Conservation (phyloP, 176 grass and related monocot genomes). For the Triticum dicoccoides region DNA sequence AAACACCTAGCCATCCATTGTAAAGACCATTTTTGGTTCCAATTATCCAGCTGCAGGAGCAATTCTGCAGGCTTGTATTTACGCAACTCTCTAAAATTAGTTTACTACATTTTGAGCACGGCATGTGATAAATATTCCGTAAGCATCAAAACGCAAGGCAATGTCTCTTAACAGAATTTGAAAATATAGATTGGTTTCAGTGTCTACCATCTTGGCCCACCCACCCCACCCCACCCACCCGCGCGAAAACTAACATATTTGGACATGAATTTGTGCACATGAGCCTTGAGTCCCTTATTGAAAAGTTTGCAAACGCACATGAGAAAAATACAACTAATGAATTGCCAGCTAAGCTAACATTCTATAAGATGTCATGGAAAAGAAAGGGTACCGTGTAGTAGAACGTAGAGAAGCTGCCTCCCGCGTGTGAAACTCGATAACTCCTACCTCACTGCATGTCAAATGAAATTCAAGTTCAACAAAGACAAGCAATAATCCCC, state of each 20-base stretch:
- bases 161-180: conserved; percentile 8
- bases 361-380: conserved; percentile 14
- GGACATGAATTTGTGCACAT: neutral
- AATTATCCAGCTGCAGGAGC: neutral
- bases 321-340: neutral
- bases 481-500: conserved; percentile 8
- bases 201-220: neutral
- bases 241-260: neutral
- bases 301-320: conserved; percentile 5
- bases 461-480: conserved; percentile 28
- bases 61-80: neutral
- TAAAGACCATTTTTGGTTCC: neutral
- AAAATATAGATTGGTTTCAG: neutral
- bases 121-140: neutral
- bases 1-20: neutral
- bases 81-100: neutral
- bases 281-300: neutral
- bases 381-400: conserved; percentile 15
- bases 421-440: neutral
- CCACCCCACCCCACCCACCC: too few species aligned
- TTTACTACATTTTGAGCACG: neutral
- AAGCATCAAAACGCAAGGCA: neutral
- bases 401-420: neutral
- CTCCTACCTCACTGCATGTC: conserved; percentile 22
- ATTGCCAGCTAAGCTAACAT: neutral